These are phyloP conservation scores for Tubosaeta sp. DNA, from an alignment of 768 basidiomycete species.

Conservation along the genomic window DNA sequence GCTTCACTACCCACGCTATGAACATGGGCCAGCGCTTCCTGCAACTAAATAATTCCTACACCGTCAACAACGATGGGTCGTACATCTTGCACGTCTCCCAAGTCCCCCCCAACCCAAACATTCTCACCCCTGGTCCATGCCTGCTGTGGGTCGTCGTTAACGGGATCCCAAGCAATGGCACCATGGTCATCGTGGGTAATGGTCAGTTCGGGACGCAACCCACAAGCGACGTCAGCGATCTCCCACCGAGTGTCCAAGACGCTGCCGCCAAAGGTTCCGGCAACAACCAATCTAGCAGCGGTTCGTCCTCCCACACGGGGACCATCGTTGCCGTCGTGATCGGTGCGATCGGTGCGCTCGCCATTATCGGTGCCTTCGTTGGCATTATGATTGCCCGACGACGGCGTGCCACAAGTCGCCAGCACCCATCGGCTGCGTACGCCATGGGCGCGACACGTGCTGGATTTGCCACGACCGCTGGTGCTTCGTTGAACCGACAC, in stretches of 20 bases:
- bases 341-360: constrained; percentile 29
- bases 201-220: constrained; percentile 75
- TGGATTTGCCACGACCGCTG: constrained; percentile 26
- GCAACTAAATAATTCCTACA: constrained; percentile 83
- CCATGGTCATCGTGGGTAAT: constrained; percentile 72
- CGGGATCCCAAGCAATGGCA: constrained; percentile 81
- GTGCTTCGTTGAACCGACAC: constrained; percentile 20
- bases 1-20: constrained; percentile 85
- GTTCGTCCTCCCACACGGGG: constrained; percentile 24
- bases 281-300: constrained; percentile 7
- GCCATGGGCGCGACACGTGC: constrained; percentile 34
- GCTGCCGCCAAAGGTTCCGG: constrained; percentile 37
- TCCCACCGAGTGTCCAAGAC: constrained; percentile 39
- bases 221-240: constrained; percentile 21
- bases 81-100: constrained; percentile 80
- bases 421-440: constrained; percentile 33
- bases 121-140: constrained; percentile 89
- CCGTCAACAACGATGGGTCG: constrained; percentile 70
- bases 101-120: constrained; percentile 75
- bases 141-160: constrained; percentile 79
- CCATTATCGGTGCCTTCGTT: constrained; percentile 26
- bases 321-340: constrained; percentile 28
- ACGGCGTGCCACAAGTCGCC: constrained; percentile 38
- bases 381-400: constrained; percentile 52
- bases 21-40: constrained; percentile 86